Conservation (phyloP, 768 basidiomycete genomes). For the Melanogaster broomeanus region DNA sequence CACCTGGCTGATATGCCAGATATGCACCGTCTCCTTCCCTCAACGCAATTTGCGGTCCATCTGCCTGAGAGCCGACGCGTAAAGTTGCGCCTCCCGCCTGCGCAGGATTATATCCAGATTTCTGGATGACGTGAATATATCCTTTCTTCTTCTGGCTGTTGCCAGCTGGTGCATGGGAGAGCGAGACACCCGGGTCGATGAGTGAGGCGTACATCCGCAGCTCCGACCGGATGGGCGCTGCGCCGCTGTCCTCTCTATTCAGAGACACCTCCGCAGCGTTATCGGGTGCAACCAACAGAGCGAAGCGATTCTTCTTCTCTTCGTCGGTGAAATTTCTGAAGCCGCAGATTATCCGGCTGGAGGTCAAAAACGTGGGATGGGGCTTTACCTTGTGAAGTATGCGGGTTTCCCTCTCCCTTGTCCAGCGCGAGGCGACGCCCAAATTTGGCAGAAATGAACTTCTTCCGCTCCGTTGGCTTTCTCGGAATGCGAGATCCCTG, state of each 20-base stretch:
- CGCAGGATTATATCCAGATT: slow-evolving; percentile 72
- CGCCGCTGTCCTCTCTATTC: slow-evolving; percentile 69
- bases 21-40: slow-evolving; percentile 91
- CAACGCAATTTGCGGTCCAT: slow-evolving; percentile 50
- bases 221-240: slow-evolving; percentile 76
- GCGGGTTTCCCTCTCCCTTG: slow-evolving; percentile 47
- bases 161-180: slow-evolving; percentile 50
- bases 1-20: slow-evolving; percentile 45
- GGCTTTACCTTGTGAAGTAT: slow-evolving; percentile 79
- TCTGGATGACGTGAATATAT: slow-evolving; percentile 87
- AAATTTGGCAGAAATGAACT: slow-evolving; percentile 71
- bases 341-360: neutral
- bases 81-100: slow-evolving; percentile 58
- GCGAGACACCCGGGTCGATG: slow-evolving; percentile 53
- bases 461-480: slow-evolving; percentile 50
- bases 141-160: slow-evolving; percentile 53
- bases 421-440: slow-evolving; percentile 50
- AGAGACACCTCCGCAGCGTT: slow-evolving; percentile 55
- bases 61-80: slow-evolving; percentile 45
- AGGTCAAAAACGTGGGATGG: neutral
- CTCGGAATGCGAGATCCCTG: slow-evolving; percentile 86
- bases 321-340: slow-evolving; percentile 73
- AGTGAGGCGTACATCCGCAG: slow-evolving; percentile 77
- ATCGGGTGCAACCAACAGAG: slow-evolving; percentile 74
- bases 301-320: slow-evolving; percentile 76